phyloP scores from a whole-genome alignment of 192 early-diverging fungal genomes.

The Backusella westeae region DNA sequence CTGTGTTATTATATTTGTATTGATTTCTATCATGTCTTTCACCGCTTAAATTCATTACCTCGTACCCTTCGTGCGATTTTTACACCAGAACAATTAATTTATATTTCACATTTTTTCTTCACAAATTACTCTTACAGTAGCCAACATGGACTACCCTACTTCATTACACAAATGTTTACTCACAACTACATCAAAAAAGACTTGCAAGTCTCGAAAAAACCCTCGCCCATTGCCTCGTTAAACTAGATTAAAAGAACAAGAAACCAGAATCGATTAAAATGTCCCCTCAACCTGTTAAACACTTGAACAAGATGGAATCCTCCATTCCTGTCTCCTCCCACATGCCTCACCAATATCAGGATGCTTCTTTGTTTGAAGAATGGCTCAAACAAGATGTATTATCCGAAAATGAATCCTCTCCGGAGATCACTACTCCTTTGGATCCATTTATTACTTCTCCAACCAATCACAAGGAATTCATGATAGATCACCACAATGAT shows the following conservation, averaged over 20 bases:
- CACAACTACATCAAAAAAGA: constrained; percentile 25
- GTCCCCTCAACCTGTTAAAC: not conserved
- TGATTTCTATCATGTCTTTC: not conserved
- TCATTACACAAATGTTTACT: constrained; percentile 21
- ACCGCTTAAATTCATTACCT: constrained; percentile 9
- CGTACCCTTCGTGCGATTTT: constrained; percentile 11
- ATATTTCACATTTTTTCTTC: not conserved
- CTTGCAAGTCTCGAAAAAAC: constrained; percentile 22
- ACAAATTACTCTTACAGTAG: constrained; percentile 1
- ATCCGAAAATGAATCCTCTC: constrained; percentile 25
- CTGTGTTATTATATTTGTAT: not conserved
- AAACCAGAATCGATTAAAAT: not conserved
- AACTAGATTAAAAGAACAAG: not conserved
- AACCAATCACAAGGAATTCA: constrained; percentile 8
- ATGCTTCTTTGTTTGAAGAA: constrained; percentile 39
- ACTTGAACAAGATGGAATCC: not conserved
- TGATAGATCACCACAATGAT: constrained; percentile 5
- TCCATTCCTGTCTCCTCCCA: not conserved
- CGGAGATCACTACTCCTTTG: constrained; percentile 34
- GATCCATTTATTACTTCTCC: constrained; percentile 32
- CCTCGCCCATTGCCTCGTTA: constrained; percentile 2
- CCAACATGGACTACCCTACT: constrained; percentile 26
- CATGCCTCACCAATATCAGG: not conserved
- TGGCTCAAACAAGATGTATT: constrained; percentile 47
- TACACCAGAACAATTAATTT: not conserved